Evolutionary conservation across 305 asterid genomes (phyloP).

Genomic region (Fraxinus sp.): DNA sequence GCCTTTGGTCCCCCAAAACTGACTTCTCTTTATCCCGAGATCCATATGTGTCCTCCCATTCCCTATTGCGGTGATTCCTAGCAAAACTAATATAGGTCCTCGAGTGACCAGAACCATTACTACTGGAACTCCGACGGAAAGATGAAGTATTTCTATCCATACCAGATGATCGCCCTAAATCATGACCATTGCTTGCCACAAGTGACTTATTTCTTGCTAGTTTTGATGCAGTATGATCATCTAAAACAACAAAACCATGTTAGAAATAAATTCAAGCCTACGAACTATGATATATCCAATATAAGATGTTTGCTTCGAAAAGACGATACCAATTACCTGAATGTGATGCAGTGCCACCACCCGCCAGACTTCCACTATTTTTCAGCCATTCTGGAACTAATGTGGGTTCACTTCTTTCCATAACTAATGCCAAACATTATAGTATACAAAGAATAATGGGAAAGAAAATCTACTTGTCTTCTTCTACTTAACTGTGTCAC

Average conservation of each 20-base stretch:
- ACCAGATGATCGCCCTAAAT: slow-evolving; percentile 56
- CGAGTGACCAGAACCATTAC: slow-evolving; percentile 53
- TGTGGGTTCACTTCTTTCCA: slow-evolving; percentile 87
- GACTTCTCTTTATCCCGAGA: slow-evolving; percentile 49
- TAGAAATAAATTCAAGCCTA: slow-evolving; percentile 7
- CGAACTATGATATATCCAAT: background rate
- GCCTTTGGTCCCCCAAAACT: slow-evolving; percentile 42
- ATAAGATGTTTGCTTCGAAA: background rate
- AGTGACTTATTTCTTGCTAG: slow-evolving; percentile 57
- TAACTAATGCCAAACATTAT: slow-evolving; percentile 54
- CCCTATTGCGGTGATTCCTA: slow-evolving; percentile 55
- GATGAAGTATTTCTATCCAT: slow-evolving; percentile 59
- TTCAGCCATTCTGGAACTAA: slow-evolving; percentile 85
- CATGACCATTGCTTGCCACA: slow-evolving; percentile 51
- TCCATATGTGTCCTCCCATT: slow-evolving; percentile 46
- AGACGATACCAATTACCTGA: slow-evolving; percentile 43
- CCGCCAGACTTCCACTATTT: slow-evolving; percentile 54
- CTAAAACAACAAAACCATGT: slow-evolving; percentile 34
- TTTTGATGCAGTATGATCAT: slow-evolving; percentile 52
- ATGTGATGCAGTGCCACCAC: slow-evolving; percentile 44
- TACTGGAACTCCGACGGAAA: slow-evolving; percentile 61
- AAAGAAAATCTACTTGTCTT: slow-evolving; percentile 26
- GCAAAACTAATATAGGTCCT: slow-evolving; percentile 65
- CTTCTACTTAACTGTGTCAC: slow-evolving; percentile 25
- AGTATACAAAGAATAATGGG: slow-evolving; percentile 33